These are phyloP conservation scores for Diaporthe australafricana DNA, from an alignment of 2,329 filamentous ascomycete genomes.

Conservation along the genomic window DNA sequence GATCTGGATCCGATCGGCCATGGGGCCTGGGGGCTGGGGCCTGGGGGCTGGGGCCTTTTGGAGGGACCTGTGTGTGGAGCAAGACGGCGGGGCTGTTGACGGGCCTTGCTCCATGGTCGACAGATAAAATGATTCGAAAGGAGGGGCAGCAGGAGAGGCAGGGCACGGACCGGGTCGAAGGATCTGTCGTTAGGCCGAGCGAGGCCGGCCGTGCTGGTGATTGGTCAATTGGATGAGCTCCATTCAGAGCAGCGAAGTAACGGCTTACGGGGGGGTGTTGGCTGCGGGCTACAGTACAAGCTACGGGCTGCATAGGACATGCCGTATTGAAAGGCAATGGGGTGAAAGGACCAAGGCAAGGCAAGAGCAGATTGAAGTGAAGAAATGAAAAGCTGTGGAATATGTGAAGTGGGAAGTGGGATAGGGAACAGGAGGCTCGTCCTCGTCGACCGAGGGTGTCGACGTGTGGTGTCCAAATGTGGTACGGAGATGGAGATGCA, in stretches of 20 bases:
- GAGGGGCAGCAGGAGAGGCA: not conserved
- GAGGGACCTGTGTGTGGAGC: not conserved
- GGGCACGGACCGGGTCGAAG: conserved; percentile 7
- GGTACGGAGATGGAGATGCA: too few relatives aligned
- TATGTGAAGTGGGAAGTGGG: too few relatives aligned
- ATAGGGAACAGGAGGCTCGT: too few relatives aligned
- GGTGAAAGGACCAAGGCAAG: too few relatives aligned
- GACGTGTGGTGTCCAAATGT: too few relatives aligned
- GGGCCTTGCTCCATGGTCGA: not conserved
- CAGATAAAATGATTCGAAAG: not conserved
- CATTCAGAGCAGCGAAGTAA: not conserved
- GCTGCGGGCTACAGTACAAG: not conserved
- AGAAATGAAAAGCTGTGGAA: too few relatives aligned
- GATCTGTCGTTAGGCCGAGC: not conserved
- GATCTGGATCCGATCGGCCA: conserved; percentile 16
- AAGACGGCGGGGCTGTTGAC: not conserved
- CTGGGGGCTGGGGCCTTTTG: not conserved
- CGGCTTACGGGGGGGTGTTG: too few relatives aligned
- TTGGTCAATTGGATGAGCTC: conserved; percentile 16
- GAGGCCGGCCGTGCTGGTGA: conserved; percentile 8
- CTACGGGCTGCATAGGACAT: not conserved
- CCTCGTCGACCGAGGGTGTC: too few relatives aligned
- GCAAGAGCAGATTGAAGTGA: too few relatives aligned
- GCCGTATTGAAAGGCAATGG: too few relatives aligned
- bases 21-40: not conserved